Evolutionary conservation across 1,284 basidiomycete species (phyloP), one percentile per base, ranked within the genome.

Genomic region (Earliella scabrosa): DNA sequence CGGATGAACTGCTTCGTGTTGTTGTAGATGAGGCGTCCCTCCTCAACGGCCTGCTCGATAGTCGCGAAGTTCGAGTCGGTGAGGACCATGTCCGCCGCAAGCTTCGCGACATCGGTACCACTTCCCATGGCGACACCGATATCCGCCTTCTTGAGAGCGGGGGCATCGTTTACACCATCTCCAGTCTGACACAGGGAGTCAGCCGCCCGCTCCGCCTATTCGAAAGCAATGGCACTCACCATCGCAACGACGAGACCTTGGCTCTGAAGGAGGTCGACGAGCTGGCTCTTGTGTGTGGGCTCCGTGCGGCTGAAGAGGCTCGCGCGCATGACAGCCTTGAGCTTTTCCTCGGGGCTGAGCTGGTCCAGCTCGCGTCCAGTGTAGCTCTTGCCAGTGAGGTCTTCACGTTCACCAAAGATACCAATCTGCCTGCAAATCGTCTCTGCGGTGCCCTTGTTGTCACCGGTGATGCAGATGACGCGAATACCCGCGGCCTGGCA

Each of bases 81-180:
- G 44, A 96, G 85, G 34, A 96, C 92, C 92, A 95, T 97, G 73
- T 99, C 97, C 21, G 96, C 95, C 10, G 97, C 97, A 61, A 98
- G 82, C 75, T 98, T 98, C 56, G 97, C 97, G 26, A 99, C 97
- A 70, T 99, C 97, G 0, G 97, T 99, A 47, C 97, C 97, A 60
- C 92, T 94, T 45, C 97, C 97, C 97, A 99, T 98, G n/a, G 95
- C 92, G 54, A 99, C 92, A 68, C 97, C 97, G 66, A 99, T 98
- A 68, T 98, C 96, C 16, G 97, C 97, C 79, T 92, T 96, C 74
- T 97, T 97, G 66, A 99, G 77, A 0, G 96, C 96, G 16, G 96
- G 96, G 1, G 96, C 96, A 68, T 99, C 97, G 66, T 99, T 99
- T 55, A 98, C 97, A 68, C 94, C 94, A 68, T 96, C 95, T 53